Evolutionary conservation across 495 filamentous ascomycete genomes (phyloP), one percentile per base, ranked within the genome.

Genomic region (Oleoguttula mirabilis): DNA sequence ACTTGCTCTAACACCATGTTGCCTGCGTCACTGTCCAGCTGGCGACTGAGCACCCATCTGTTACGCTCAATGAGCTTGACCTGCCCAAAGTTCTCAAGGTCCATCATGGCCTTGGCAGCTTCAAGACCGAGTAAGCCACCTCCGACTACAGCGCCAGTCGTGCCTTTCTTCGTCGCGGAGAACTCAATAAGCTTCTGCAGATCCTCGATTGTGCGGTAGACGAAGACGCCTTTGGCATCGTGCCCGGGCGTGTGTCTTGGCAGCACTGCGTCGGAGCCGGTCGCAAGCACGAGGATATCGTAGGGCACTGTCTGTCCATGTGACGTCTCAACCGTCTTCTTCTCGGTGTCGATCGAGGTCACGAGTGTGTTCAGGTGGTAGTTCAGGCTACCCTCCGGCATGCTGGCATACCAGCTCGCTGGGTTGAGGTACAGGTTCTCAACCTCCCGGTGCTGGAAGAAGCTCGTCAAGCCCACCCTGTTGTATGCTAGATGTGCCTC

Each of bases 101-200:
- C 88, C 63, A 88, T 82, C 84, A 96, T 84, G 0, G 88, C 88
- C 52, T 94, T 93, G 24, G 88, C 88, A 20, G 88, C 88, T 68
- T 96, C 88, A 0, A 96, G 72, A 0, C 88, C 88, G 0, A 96
- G 66, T 21, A 96, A 55, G 1, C 88, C 88, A 24, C 88, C 88
- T n/a, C 88, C 88, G 10, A 96, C 86, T 1, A 90, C 84, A 2
- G 76, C 77, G 1, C 82, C 88, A 3, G 70, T 72, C 14, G 73
- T 69, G 20, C 83, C 86, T 47, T 76, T 82, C 34, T 76, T 71
- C 10, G 64, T 59, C 2, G 61, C 55, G 0, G 84, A 73, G 52
- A 82, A 94, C 2, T 70, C 64, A 25, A 96, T 96, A 4, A 96
- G 69, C 14, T 72, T 73, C 55, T 93, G 71, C 6, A 96, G 64